Evolutionary conservation across 2,329 filamentous ascomycete genomes (phyloP).

Genomic region (Cordyceps farinosa): DNA sequence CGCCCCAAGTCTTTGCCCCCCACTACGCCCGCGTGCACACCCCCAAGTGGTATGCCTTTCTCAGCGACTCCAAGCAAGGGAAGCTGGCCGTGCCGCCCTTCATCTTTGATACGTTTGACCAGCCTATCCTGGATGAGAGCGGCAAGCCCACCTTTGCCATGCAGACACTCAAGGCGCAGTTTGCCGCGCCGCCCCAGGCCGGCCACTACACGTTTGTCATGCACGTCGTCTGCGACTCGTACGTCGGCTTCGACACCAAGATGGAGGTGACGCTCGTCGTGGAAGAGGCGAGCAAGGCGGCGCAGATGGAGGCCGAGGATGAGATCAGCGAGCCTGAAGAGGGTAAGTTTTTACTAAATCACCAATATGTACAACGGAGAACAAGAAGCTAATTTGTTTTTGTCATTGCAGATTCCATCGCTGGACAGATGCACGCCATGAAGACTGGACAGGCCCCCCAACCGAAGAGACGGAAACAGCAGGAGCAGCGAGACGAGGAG

Average conservation of each 20-base stretch:
- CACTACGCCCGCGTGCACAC: slow-evolving; percentile 87
- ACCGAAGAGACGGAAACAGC: slow-evolving; percentile 51
- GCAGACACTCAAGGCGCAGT: slow-evolving; percentile 95
- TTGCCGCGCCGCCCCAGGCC: slow-evolving; percentile 86
- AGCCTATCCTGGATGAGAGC: slow-evolving; percentile 74
- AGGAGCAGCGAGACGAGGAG: slow-evolving; percentile 30
- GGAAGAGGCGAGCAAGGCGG: slow-evolving; percentile 83
- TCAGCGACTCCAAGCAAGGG: slow-evolving; percentile 88
- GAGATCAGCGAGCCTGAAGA: slow-evolving; percentile 98
- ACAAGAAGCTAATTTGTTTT: slow-evolving; percentile 26
- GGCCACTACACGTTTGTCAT: slow-evolving; percentile 94
- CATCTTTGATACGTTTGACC: slow-evolving; percentile 89
- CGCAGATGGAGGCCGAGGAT: slow-evolving; percentile 76
- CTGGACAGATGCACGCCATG: slow-evolving; percentile 84
- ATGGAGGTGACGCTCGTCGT: slow-evolving; percentile 86
- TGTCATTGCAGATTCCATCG: slow-evolving; percentile 66
- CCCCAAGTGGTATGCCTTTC: slow-evolving; percentile 90
- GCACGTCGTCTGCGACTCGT: slow-evolving; percentile 91
- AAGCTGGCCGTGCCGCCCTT: slow-evolving; percentile 97
- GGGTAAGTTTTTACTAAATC: slow-evolving; percentile 56
- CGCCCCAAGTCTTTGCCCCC: slow-evolving; percentile 84
- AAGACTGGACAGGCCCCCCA: slow-evolving; percentile 66
- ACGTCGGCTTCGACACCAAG: slow-evolving; percentile 90
- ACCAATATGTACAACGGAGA: background rate
- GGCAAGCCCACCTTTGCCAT: slow-evolving; percentile 90